phyloP scores from a whole-genome alignment of 106 monocot genomes.

The Apostasia shenzhenica region DNA sequence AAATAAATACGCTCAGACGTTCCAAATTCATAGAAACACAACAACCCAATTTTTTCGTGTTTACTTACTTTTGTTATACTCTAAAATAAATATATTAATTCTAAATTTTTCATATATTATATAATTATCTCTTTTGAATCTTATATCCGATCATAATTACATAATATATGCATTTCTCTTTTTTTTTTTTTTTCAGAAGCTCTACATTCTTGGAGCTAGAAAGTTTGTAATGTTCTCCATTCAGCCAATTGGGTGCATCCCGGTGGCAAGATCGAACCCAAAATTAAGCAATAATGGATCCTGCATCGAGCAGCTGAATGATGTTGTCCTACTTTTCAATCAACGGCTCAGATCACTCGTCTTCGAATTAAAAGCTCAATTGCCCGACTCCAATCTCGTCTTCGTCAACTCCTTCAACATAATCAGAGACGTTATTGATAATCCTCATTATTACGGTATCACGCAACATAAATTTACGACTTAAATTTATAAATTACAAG shows the following conservation, averaged over 20 bases:
- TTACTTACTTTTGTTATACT: too few relatives aligned
- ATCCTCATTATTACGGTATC: conserved; percentile 29
- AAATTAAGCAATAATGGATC: conserved; percentile 13
- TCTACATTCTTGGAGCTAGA: conserved; percentile 53
- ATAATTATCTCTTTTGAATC: too few relatives aligned
- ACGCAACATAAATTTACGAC: neutral
- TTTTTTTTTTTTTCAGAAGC: conserved; percentile 18
- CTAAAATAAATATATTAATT: too few relatives aligned
- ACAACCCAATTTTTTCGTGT: too few relatives aligned
- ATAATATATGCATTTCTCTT: too few relatives aligned
- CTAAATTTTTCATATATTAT: too few relatives aligned
- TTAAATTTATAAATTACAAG: neutral
- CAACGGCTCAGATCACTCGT: conserved; percentile 26
- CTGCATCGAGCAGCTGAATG: conserved; percentile 53
- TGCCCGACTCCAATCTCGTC: conserved; percentile 40
- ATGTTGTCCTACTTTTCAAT: conserved; percentile 60
- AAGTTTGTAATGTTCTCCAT: conserved; percentile 56
- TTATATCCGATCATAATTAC: too few relatives aligned
- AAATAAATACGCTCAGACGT: too few relatives aligned
- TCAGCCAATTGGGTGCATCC: conserved; percentile 57
- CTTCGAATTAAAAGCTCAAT: neutral
- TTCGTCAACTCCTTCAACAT: conserved; percentile 55
- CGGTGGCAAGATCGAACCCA: conserved; percentile 29
- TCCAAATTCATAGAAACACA: too few relatives aligned
- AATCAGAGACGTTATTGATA: conserved; percentile 34